Conservation (phyloP, 495 filamentous ascomycete species). For the Neurospora terricola region DNA sequence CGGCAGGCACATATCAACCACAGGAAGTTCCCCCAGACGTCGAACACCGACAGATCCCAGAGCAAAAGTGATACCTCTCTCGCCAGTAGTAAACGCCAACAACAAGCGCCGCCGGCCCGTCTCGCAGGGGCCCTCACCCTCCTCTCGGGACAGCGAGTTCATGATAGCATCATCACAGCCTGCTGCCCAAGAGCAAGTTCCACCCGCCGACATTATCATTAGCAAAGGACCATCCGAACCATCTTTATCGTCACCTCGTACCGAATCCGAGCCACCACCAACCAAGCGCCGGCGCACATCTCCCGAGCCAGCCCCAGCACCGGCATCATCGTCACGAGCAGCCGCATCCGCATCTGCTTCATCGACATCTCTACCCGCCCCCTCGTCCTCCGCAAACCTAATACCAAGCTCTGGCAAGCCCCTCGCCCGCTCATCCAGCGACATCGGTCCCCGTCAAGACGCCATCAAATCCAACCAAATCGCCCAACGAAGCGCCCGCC, state of each 20-base stretch:
- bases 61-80: slow-evolving; percentile 9
- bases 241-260: slow-evolving; percentile 10
- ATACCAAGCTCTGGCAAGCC: slow-evolving; percentile 4
- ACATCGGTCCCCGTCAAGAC: slow-evolving; percentile 23
- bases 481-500: neutral
- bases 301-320: neutral
- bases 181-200: neutral
- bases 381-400: neutral
- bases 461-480: neutral
- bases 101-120: neutral
- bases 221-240: neutral
- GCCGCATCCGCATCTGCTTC: slow-evolving; percentile 33
- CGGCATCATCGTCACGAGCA: slow-evolving; percentile 6
- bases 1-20: neutral
- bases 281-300: slow-evolving; percentile 16
- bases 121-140: neutral
- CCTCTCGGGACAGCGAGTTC: neutral
- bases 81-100: slow-evolving; percentile 1
- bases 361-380: slow-evolving; percentile 13
- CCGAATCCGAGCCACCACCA: slow-evolving; percentile 28
- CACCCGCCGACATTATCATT: neutral
- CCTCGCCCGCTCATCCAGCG: slow-evolving; percentile 24
- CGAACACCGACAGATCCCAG: neutral
- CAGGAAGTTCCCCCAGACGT: neutral
- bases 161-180: neutral